Percentiles rank a stretch among this genome's conserved stretches.
phyloP scores from a whole-genome alignment of 805 yeast species.

The Barnettozyma sucrosica region DNA sequence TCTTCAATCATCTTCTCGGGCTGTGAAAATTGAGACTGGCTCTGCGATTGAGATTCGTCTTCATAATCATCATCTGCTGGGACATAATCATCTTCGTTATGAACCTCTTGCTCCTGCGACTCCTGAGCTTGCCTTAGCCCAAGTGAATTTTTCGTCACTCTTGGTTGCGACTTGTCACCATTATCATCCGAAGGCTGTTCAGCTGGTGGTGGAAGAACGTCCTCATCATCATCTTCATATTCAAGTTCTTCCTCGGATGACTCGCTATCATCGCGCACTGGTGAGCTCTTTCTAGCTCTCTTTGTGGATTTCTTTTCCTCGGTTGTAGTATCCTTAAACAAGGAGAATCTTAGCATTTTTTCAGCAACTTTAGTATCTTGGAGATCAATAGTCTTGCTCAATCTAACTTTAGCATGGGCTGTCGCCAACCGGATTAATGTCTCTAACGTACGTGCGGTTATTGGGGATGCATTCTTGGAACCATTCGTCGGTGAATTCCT shows the following conservation, averaged over 20 bases:
- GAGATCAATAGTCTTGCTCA: constrained; percentile 66
- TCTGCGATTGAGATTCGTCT: constrained; percentile 11
- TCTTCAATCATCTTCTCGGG: constrained; percentile 7
- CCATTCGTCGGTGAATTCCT: constrained; percentile 69
- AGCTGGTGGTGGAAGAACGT: constrained; percentile 13
- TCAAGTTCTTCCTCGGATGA: neutral
- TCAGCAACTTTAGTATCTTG: constrained; percentile 86
- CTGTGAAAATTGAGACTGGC: neutral
- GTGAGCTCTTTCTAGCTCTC: constrained; percentile 20
- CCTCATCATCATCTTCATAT: constrained; percentile 26
- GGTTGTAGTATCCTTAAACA: constrained; percentile 59
- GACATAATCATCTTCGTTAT: constrained; percentile 15
- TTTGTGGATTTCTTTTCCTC: constrained; percentile 30
- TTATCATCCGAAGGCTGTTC: neutral
- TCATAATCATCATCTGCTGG: constrained; percentile 14
- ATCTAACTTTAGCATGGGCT: constrained; percentile 94
- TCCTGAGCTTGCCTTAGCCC: constrained; percentile 6
- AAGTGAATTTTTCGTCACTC: constrained; percentile 1
- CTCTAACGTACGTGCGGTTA: constrained; percentile 97
- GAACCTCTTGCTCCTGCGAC: constrained; percentile 9
- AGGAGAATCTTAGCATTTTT: constrained; percentile 74
- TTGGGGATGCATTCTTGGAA: constrained; percentile 74
- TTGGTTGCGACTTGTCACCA: neutral
- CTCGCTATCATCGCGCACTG: constrained; percentile 13
- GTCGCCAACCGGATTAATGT: constrained; percentile 91